These are phyloP conservation scores for Incumbomyces delicatus DNA, from an alignment of 2,329 filamentous ascomycete genomes.

Conservation along the genomic window DNA sequence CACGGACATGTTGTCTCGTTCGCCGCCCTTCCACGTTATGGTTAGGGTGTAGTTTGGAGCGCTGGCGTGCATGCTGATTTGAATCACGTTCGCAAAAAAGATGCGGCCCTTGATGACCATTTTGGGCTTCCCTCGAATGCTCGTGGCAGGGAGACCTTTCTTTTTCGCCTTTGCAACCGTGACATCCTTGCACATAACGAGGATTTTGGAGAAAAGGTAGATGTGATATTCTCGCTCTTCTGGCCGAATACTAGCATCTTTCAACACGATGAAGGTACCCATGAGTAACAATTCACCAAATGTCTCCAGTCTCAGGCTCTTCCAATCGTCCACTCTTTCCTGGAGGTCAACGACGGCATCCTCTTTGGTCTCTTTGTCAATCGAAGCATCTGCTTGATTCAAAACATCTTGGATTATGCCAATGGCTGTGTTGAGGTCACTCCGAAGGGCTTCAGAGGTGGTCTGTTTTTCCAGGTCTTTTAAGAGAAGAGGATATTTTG, in stretches of 20 bases:
- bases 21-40: conserved; percentile 97
- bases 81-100: conserved; percentile 98
- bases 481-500: conserved; percentile 86
- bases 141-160: conserved; percentile 52
- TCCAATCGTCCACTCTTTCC: conserved; percentile 88
- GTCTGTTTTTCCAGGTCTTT: conserved; percentile 84
- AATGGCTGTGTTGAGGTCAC: conserved; percentile 66
- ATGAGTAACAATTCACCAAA: conserved; percentile 84
- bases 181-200: conserved; percentile 94
- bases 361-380: conserved; percentile 74
- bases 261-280: conserved; percentile 84
- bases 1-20: conserved; percentile 68
- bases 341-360: conserved; percentile 77
- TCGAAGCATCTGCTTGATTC: conserved; percentile 77
- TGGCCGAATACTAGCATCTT: conserved; percentile 36
- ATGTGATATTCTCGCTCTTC: conserved; percentile 68
- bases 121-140: conserved; percentile 60
- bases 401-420: conserved; percentile 74
- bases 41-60: conserved; percentile 90
- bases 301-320: conserved; percentile 78
- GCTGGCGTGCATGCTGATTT: conserved; percentile 78
- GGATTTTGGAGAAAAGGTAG: conserved; percentile 89
- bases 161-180: conserved; percentile 72
- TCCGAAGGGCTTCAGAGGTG: conserved; percentile 58
- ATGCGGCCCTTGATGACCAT: conserved; percentile 93